Evolutionary conservation across 2,329 filamentous ascomycete species (phyloP).

Genomic region (Aureobasidium sp.): DNA sequence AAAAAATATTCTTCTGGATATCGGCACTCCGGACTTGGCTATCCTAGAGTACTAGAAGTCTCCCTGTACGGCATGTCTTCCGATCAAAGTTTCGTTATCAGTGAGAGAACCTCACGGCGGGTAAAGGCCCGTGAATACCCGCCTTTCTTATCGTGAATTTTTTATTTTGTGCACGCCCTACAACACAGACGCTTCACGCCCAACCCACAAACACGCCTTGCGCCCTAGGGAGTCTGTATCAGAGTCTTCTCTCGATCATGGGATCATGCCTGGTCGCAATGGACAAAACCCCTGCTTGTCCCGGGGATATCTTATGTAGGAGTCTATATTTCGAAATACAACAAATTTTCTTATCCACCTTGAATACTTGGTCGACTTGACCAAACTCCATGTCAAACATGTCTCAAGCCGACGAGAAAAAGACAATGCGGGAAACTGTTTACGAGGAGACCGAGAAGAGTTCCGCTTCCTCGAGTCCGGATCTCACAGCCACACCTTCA

Average conservation of each 20-base stretch:
- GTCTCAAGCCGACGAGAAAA: neutral
- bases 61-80: neutral
- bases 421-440: neutral
- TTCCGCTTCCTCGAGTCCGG: neutral
- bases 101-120: neutral
- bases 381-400: neutral
- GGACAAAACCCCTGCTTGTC: conserved; percentile 7
- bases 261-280: neutral
- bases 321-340: conserved; percentile 4
- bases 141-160: neutral
- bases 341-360: neutral
- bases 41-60: neutral
- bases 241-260: neutral
- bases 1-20: neutral
- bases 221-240: conserved; percentile 10
- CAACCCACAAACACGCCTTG: conserved; percentile 11
- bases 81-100: neutral
- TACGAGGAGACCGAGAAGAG: neutral
- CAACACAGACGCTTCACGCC: conserved; percentile 3
- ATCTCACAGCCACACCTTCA: neutral
- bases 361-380: neutral
- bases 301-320: neutral
- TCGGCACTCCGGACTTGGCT: neutral
- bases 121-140: conserved; percentile 1
- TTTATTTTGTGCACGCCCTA: conserved; percentile 9